A percentile compares a stretch with the other conserved stretches of the same genome.
These are phyloP conservation scores for Hirschfeldia incana DNA, from an alignment of 345 rosid species.

Conservation along the genomic window DNA sequence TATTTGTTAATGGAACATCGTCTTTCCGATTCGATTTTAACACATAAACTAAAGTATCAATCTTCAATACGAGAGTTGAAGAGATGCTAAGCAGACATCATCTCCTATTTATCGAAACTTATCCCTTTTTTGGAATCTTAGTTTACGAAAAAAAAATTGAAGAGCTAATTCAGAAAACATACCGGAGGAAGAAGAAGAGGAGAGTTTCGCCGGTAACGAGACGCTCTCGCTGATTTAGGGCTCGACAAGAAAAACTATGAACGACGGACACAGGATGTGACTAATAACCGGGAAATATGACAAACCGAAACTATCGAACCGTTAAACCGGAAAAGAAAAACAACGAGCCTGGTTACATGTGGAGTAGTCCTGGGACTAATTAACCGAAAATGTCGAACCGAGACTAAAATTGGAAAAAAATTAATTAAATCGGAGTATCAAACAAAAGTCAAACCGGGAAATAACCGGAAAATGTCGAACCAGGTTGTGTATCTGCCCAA, in stretches of 20 bases:
- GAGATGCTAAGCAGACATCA: neutral
- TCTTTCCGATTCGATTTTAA: neutral
- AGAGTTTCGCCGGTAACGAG: slow-evolving; percentile 9
- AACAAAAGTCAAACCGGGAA: no score
- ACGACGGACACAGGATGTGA: neutral
- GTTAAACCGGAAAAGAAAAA: neutral
- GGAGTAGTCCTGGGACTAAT: no score
- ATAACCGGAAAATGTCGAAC: no score
- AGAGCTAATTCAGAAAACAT: neutral
- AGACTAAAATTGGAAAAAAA: neutral
- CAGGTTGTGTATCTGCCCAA: no score
- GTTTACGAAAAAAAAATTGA: neutral
- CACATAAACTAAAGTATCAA: no score
- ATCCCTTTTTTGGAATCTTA: neutral
- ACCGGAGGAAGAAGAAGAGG: slow-evolving; percentile 1
- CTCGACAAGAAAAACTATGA: neutral
- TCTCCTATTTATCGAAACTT: neutral
- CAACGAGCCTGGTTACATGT: no score
- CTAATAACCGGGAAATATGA: neutral
- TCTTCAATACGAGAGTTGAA: neutral
- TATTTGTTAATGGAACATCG: neutral
- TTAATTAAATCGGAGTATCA: no score
- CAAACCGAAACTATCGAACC: neutral
- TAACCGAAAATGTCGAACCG: neutral
- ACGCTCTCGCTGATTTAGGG: slow-evolving; percentile 20